Evolutionary conservation across 345 rosid species (phyloP), one percentile per base, ranked within the genome.

Genomic region (Aquilaria sinensis): DNA sequence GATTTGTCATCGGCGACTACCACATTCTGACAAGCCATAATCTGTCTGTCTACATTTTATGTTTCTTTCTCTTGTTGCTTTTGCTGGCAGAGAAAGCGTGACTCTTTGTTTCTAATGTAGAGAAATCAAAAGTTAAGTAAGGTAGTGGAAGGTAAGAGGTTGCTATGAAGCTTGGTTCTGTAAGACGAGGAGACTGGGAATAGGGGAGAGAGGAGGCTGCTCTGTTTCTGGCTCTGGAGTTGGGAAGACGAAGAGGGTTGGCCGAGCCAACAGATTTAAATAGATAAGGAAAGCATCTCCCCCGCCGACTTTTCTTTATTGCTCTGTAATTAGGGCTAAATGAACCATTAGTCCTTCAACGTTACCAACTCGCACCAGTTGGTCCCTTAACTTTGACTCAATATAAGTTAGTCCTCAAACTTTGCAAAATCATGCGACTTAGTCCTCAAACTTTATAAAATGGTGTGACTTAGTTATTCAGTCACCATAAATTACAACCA

Each of bases 11-110:
- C 90, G 14, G 83, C 51, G 52, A 80, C 72, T 49, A 76, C 75
- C 14, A 74, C 81, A 79, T 90, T 90, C 61, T 80, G 80, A 61
- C 67, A 65, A 2, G 81, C 67, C 81, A 75, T 89, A 61, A 57
- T 76, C 34, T 58, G 41, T 10, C 53, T 57, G 13, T 80, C 31
- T 54, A 48, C 65, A 60, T 12, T 54, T 49, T 41, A 37, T 9
- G 53, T 2, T 23, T 23, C 23, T 23, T 23, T 23, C 23, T 23
- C 23, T 23, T 23, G 23, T 23, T 23, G 47, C 29, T 61, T 2
- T 29, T 23, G 23, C 23, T 23, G 23, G 23, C 23, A 23, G 23
- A 23, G 23, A 23, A 23, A 23, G 23, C 23, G 23, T 23, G 56
- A 34, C 23, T 23, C 31, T 1, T 12, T 33, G 50, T 33, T 57